Evolutionary conservation across 495 filamentous ascomycete species (phyloP), one percentile per base, ranked within the genome.

Genomic region (Podospora tetraspora): DNA sequence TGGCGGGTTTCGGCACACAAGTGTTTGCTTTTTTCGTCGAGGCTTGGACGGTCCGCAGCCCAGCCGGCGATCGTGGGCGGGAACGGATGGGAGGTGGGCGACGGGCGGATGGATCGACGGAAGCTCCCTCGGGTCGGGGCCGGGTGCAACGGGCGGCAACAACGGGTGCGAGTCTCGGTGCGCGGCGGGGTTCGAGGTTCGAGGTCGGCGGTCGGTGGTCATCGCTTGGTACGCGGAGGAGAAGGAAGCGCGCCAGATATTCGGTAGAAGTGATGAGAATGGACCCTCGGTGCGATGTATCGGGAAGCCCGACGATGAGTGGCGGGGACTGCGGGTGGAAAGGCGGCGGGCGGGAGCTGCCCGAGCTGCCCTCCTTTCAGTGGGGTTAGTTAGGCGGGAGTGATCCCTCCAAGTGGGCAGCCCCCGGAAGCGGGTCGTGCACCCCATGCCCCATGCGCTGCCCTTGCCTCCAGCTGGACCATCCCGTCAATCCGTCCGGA

Each of bases 141-240:
- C 27, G 32, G 62, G 57, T 64, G 34, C 23, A 22, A 21, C 29
- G 21, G 32, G 32, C 62, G 21, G 62, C 29, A 63, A 22, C 29
- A 63, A 22, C 21, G 30, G 62, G 62, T 43, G 62, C 22, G 27
- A 56, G 25, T 66, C 56, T 32, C 22, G 64, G 60, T 61, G 64
- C 64, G 43, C 23, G 29, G 22, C 64, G 30, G 13, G 29, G 57
- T 37, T 12, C n/a, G 32, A 34, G 32, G 30, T 32, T 10, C n/a
- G n/a, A n/a, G n/a, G 43, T 19, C 43, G 43, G 43, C 43, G 16
- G 43, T n/a, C 43, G 19, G 19, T 19, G n/a, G 43, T 52, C 16
- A 16, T 52, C 19, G 43, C 2, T 52, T 6, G 16, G 8, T 8
- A 52, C 6, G 43, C 6, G 19, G 19, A 52, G 6, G 19, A 43